Evolutionary conservation across 805 yeast genomes (phyloP).

Genomic region (Metschnikowia reukaufii): DNA sequence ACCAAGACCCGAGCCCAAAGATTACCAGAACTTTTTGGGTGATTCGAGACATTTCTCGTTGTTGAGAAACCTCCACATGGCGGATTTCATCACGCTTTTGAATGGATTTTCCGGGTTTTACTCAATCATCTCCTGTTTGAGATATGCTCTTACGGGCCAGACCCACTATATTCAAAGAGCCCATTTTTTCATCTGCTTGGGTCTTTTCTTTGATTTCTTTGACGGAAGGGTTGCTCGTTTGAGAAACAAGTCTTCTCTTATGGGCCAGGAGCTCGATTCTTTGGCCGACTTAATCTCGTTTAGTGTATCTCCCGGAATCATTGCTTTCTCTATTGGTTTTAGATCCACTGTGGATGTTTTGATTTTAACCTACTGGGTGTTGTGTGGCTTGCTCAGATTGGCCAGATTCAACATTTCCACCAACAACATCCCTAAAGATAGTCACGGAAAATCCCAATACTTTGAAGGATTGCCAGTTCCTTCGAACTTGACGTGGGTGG

Average conservation of each 20-base stretch:
- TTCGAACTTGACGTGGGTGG: conserved; percentile 73
- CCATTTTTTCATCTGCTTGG: conserved; percentile 83
- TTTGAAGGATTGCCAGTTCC: conserved; percentile 98
- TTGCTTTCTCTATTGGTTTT: conserved; percentile 89
- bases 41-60: conserved; percentile 86
- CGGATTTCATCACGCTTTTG: conserved; percentile 91
- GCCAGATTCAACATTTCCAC: conserved; percentile 97
- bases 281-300: conserved; percentile 93
- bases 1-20: conserved; percentile 75
- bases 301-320: conserved; percentile 93
- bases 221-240: conserved; percentile 97
- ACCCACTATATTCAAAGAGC: conserved; percentile 81
- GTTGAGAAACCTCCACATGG: conserved; percentile 86
- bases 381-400: conserved; percentile 90
- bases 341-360: conserved; percentile 80
- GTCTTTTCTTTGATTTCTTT: conserved; percentile 92
- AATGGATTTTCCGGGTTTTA: conserved; percentile 95
- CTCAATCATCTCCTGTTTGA: conserved; percentile 79
- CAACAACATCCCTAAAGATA: conserved; percentile 87
- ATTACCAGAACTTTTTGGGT: conserved; percentile 74
- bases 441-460: conserved; percentile 80
- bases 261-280: conserved; percentile 98
- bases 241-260: conserved; percentile 84
- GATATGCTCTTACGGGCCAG: conserved; percentile 71
- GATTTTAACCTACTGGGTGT: conserved; percentile 75